These are phyloP conservation scores for Erucastrum elatum DNA, from an alignment of 345 rosid genomes.

Conservation along the genomic window DNA sequence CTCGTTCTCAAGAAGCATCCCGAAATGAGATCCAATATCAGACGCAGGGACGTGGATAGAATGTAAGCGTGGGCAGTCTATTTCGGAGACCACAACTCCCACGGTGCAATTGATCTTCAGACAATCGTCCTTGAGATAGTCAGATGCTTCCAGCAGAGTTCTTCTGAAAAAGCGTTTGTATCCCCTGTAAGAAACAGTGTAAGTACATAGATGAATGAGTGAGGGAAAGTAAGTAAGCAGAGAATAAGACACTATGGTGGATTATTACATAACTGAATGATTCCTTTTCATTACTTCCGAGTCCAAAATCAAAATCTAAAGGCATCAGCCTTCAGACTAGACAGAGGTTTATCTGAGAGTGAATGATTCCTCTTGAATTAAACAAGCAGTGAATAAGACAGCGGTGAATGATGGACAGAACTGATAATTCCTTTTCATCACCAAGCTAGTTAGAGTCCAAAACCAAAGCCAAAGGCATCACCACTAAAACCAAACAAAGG, in stretches of 20 bases:
- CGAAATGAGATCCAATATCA: constrained; percentile 80
- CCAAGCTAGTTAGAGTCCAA: no score
- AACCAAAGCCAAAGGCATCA: neutral
- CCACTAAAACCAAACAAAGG: neutral
- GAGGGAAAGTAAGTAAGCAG: neutral
- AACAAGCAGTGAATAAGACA: neutral
- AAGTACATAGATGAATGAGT: neutral
- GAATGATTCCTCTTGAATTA: neutral
- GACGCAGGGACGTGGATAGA: constrained; percentile 86
- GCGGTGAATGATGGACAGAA: no score
- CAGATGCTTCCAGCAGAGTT: constrained; percentile 73
- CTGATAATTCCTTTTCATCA: neutral
- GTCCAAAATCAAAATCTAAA: neutral
- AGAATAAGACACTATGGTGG: neutral
- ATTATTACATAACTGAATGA: neutral
- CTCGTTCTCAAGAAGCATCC: constrained; percentile 74
- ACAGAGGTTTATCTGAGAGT: neutral
- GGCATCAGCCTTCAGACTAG: neutral
- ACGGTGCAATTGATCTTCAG: constrained; percentile 85
- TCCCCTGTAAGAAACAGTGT: constrained; percentile 55
- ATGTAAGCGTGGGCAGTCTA: constrained; percentile 75
- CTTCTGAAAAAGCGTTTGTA: constrained; percentile 90
- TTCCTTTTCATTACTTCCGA: neutral
- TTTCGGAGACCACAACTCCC: constrained; percentile 89
- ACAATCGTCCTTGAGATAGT: constrained; percentile 88